phyloP scores from a whole-genome alignment of 768 basidiomycete genomes.

The Leccinum incarnatum region DNA sequence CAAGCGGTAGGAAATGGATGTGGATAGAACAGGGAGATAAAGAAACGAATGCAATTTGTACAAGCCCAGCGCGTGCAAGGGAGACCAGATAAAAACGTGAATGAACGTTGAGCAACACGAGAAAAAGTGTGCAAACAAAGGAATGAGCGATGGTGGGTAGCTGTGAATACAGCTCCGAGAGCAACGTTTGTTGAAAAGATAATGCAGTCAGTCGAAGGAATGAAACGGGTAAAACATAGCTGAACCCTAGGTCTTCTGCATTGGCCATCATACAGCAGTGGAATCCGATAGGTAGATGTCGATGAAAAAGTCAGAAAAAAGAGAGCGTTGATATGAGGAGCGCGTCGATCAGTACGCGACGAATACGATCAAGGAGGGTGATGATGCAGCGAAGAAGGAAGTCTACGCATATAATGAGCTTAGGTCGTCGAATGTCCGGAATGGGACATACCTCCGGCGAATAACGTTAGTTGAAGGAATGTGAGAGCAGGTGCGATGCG shows the following conservation, averaged over 20 bases:
- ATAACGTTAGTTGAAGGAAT: conserved; percentile 13
- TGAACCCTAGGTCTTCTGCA: neutral
- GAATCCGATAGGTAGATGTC: neutral
- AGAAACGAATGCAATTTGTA: neutral
- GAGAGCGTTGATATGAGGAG: conserved; percentile 1
- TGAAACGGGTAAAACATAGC: neutral
- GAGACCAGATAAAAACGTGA: neutral
- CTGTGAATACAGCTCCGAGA: neutral
- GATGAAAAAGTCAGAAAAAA: neutral
- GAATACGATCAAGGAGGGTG: conserved; percentile 6
- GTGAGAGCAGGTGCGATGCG: neutral
- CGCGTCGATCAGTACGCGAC: neutral
- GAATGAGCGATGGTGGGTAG: conserved; percentile 4
- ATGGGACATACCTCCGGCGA: conserved; percentile 13
- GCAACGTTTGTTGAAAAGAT: neutral
- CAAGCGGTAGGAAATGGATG: neutral
- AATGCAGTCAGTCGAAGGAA: neutral
- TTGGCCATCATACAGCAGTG: neutral
- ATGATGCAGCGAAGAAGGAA: neutral
- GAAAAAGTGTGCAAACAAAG: neutral
- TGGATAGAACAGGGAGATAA: neutral
- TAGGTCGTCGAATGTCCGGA: neutral
- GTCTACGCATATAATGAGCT: conserved; percentile 2
- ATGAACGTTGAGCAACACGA: conserved; percentile 3
- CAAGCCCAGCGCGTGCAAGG: conserved; percentile 3